Percentiles rank a stretch among this genome's conserved stretches.
Evolutionary conservation across 2,329 filamentous ascomycete species (phyloP).

Genomic region (Didymella arachidicola): DNA sequence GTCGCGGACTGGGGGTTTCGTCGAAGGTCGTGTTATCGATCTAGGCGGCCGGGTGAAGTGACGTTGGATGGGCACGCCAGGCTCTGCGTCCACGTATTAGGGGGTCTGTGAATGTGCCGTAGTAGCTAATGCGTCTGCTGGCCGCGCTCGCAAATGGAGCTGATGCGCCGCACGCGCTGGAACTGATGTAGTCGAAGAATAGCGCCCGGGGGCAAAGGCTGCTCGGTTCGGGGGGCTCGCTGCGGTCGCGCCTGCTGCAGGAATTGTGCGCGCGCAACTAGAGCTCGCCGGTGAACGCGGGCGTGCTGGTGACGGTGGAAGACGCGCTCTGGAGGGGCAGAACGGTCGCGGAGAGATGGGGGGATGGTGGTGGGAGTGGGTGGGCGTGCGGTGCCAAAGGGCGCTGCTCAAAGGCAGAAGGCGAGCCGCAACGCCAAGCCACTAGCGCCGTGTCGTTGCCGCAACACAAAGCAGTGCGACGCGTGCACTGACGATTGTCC

Average conservation of each 20-base stretch:
- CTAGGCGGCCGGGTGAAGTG: constrained; percentile 27
- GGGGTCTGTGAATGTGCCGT: constrained; percentile 27
- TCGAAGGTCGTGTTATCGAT: constrained; percentile 27
- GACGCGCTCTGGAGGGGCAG: constrained; percentile 47
- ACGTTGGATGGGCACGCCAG: constrained; percentile 40
- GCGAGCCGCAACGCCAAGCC: constrained; percentile 12
- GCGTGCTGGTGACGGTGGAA: constrained; percentile 32
- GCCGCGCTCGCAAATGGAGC: constrained; percentile 22
- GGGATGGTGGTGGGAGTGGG: constrained; percentile 37
- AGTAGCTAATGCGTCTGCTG: constrained; percentile 28
- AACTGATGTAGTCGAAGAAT: constrained; percentile 42
- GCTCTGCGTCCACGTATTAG: constrained; percentile 36
- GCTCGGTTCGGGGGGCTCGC: constrained; percentile 40
- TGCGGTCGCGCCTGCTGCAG: constrained; percentile 36
- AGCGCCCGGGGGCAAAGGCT: constrained; percentile 39
- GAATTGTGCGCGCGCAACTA: constrained; percentile 34
- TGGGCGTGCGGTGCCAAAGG: constrained; percentile 29
- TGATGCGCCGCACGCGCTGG: constrained; percentile 47
- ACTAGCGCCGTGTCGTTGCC: constrained; percentile 11
- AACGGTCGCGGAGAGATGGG: constrained; percentile 44
- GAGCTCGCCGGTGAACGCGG: constrained; percentile 39
- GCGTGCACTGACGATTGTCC: constrained; percentile 9
- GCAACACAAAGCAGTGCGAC: constrained; percentile 12
- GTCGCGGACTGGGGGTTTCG: constrained; percentile 18
- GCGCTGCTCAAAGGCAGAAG: constrained; percentile 21